Percentiles rank a stretch among this genome's conserved stretches.
Evolutionary conservation across 257 asterid genomes (phyloP).

Genomic region (Solanum stenotomum): DNA sequence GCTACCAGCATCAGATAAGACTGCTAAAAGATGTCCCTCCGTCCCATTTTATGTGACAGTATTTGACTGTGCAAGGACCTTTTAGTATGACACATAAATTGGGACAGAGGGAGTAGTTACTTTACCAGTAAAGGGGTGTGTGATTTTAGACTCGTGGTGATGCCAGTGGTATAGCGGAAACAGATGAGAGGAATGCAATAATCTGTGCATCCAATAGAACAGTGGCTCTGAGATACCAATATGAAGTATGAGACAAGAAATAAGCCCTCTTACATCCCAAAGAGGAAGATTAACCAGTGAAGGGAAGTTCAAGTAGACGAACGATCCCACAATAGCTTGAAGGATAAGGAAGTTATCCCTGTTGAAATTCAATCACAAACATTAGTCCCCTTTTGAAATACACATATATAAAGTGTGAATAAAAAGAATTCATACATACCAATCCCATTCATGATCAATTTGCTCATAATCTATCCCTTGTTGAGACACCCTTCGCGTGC

Average conservation of each 20-base stretch:
- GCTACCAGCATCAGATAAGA: neutral
- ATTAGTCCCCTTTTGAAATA: neutral
- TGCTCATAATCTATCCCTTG: conserved; percentile 64
- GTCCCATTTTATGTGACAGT: neutral
- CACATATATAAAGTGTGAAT: neutral
- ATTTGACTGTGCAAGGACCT: neutral
- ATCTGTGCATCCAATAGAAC: conserved; percentile 77
- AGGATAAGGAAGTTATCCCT: conserved; percentile 89
- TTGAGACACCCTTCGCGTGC: conserved; percentile 38
- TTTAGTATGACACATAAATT: neutral
- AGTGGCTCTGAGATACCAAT: conserved; percentile 73
- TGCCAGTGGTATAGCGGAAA: conserved; percentile 72
- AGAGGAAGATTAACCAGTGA: conserved; percentile 42
- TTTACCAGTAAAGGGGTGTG: conserved; percentile 77
- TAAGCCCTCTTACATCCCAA: conserved; percentile 56
- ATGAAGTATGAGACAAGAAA: conserved; percentile 64
- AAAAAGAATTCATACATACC: conserved; percentile 30
- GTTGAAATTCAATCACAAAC: conserved; percentile 9
- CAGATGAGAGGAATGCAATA: conserved; percentile 46
- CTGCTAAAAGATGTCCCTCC: neutral
- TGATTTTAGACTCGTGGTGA: conserved; percentile 71
- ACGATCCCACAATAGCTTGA: conserved; percentile 47
- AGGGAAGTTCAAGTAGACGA: conserved; percentile 52
- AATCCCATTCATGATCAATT: conserved; percentile 85
- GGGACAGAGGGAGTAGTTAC: neutral